Evolutionary conservation across 1,284 basidiomycete genomes (phyloP), one percentile per base, ranked within the genome.

Genomic region (Nidula niveotomentosa): DNA sequence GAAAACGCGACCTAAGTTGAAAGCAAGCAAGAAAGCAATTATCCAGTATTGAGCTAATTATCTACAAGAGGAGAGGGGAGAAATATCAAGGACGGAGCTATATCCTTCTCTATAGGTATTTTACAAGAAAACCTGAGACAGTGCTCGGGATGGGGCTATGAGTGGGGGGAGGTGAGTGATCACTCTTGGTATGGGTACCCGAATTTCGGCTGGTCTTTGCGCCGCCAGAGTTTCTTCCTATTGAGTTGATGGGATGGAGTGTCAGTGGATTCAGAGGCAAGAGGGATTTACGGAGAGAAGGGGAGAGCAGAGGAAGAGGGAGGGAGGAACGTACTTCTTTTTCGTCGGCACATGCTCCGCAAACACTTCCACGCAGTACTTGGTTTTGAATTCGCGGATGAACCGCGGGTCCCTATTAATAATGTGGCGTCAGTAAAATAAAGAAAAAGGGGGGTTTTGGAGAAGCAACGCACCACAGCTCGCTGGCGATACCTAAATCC

Each of bases 401-500:
- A 96, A 98, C 1, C 92, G 86, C 35, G 96, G 96, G 67, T 98
- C 96, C 95, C 93, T 92, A 49, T 30, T 18, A 54, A 4, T 15
- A 7, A 12, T 35, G 33, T 10, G 3, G 35, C 9, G 33, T 34
- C 13, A 35, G 5, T 49, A 36, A n/a, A 15, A 49, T 12, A 9
- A 30, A 12, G n/a, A 39, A 4, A 37, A 2, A 43, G 6, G 37
- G 44, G 48, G 18, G 43, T 35, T 5, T n/a, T 2, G 5, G 7
- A 34, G 34, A 49, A 13, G 48, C 36, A 15, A 60, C 81, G 58
- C 63, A 93, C 95, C 96, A 99, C 36, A 99, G 86, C 74, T 98
- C 96, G 65, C 93, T 95, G 0, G 96, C 96, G 61, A 99, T 83
- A 6, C 96, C 96, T 36, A 99, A 76, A 67, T 99, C 96, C 69